These are phyloP conservation scores for Hypoxylon sp. DNA, from an alignment of 2,329 filamentous ascomycete genomes.

Conservation along the genomic window DNA sequence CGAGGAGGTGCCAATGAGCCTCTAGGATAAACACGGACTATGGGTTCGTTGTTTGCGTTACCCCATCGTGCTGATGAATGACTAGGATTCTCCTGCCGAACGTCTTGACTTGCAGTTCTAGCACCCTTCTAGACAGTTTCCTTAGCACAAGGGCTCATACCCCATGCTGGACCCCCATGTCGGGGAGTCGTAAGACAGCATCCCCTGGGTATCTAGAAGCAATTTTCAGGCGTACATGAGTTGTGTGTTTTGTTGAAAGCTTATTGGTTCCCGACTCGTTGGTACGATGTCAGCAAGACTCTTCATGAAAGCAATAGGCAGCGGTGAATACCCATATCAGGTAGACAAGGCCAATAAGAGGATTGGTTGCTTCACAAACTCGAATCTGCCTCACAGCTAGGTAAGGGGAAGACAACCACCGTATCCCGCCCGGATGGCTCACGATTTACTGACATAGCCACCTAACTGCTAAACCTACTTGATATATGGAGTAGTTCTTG, in stretches of 20 bases:
- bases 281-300: constrained; percentile 20
- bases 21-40: constrained; percentile 7
- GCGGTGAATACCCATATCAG: constrained; percentile 5
- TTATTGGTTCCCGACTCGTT: constrained; percentile 34
- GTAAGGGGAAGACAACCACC: constrained; percentile 1
- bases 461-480: constrained; percentile 9
- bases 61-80: background rate
- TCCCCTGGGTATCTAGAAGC: constrained; percentile 7
- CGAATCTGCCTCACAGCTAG: constrained; percentile 30
- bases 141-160: constrained; percentile 1
- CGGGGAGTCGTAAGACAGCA: background rate
- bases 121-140: background rate
- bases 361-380: background rate
- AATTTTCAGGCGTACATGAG: constrained; percentile 10
- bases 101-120: background rate
- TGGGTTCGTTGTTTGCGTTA: constrained; percentile 12
- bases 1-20: constrained; percentile 15
- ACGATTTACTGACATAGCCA: constrained; percentile 18
- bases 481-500: constrained; percentile 1
- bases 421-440: constrained; percentile 3
- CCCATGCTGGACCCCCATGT: constrained; percentile 1
- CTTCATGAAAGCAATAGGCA: background rate
- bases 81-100: background rate
- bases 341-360: background rate
- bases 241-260: background rate